Conservation (phyloP, 441 rosid species). For the Adansonia rubrostipa region DNA sequence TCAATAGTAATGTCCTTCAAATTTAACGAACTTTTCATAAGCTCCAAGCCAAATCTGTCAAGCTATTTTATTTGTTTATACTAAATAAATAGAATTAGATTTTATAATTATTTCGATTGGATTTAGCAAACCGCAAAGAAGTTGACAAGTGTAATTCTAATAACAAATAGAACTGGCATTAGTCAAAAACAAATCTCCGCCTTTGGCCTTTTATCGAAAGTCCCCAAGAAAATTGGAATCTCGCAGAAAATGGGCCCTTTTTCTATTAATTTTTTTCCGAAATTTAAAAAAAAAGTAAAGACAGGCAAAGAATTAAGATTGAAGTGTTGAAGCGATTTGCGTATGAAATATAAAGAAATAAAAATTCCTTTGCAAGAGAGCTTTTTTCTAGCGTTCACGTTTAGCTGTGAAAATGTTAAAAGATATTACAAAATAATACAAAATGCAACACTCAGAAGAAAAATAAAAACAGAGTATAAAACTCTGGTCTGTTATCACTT, state of each 20-base stretch:
- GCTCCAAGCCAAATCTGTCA: not conserved
- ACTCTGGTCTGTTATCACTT: conserved; percentile 27
- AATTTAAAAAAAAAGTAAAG: not conserved
- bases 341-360: not conserved
- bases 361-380: not conserved
- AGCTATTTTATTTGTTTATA: not conserved
- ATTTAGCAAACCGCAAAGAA: not conserved
- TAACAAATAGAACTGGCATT: conserved; percentile 2
- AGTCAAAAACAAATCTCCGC: conserved; percentile 29
- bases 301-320: not conserved
- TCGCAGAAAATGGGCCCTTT: not conserved
- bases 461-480: not conserved
- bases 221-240: conserved; percentile 47
- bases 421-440: conserved; percentile 23
- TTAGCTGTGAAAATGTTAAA: conserved; percentile 40
- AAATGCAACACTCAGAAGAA: not conserved
- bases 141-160: not conserved
- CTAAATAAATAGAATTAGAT: not conserved
- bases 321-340: not conserved
- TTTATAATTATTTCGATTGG: not conserved
- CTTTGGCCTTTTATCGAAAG: conserved; percentile 22
- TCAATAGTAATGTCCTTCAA: not conserved
- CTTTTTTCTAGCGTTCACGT: conserved; percentile 51
- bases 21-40: not conserved
- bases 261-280: not conserved